Base-by-base conservation (phyloP, 257 asterid genomes). In the Nicotiana noctiflora region DNA sequence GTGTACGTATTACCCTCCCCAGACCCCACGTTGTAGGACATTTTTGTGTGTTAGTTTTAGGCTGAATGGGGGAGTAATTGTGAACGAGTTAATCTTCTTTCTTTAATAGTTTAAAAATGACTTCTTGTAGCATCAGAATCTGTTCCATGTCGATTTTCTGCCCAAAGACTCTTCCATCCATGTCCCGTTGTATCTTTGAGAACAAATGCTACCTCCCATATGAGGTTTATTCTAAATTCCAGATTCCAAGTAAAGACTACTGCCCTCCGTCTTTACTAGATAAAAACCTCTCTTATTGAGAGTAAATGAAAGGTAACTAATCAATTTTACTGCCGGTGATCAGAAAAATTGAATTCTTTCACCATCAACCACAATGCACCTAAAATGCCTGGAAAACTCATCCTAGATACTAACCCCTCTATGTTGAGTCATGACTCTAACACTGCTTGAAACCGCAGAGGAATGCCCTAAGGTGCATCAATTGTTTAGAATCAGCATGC, bases 181-280 rank as follows among this genome's bases (percentile, higher is more conserved):
- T 40, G 77, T 3, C 77, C 19, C 1, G 1, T 68, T 40, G 56
- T 44, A n/a, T 11, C 77, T 70, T 70, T 19, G 34, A 70, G 57
- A 44, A 70, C 46, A 70, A 62, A 2, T 11, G 57, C 12, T 40
- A 37, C 53, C 53, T 65, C 10, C 29, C n/a, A 19, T 70, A 21
- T 44, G 7, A 44, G 34, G 21, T 70, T 70, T 44, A 70, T 10
- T 21, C 77, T 21, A 44, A 21, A 40, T 68, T 40, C 23, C 13
- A 19, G 77, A 40, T 68, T 19, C 57, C 32, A 68, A 40, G 77
- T 37, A 68, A 68, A 68, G 56, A 68, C 21, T 68, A 68, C 77
- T 40, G 32, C 19, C 5, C 57, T 68, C 31, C 29, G 3, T 40
- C 77, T 68, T 21, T 68, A 5, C 13, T 68, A 68, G 19, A 19